phyloP scores from a whole-genome alignment of 2,329 filamentous ascomycete species.

The Xylariaceae sp. region DNA sequence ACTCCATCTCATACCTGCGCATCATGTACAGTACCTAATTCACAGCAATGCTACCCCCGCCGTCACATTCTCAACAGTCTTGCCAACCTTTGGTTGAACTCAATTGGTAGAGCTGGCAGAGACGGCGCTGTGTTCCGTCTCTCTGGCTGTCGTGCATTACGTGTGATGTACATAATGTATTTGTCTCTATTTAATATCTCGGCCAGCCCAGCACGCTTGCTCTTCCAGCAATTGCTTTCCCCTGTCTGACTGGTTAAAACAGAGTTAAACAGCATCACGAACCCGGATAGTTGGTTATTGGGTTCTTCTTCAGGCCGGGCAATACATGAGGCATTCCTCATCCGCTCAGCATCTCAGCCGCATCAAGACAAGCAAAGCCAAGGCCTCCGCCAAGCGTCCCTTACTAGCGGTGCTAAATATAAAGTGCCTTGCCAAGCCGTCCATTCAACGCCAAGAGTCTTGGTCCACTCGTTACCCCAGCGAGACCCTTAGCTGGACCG shows the following conservation, averaged over 20 bases:
- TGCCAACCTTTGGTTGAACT: neutral
- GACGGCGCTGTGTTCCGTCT: neutral
- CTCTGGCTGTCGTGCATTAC: neutral
- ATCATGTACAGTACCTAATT: neutral
- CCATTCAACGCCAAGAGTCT: conserved; percentile 13
- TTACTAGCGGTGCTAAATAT: neutral
- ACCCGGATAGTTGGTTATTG: neutral
- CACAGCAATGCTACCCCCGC: neutral
- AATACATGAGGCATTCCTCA: neutral
- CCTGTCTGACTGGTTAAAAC: neutral
- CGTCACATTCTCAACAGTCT: neutral
- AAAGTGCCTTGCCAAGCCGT: conserved; percentile 12
- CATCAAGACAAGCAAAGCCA: neutral
- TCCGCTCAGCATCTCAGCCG: neutral
- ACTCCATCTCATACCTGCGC: neutral
- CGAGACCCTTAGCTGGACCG: conserved; percentile 2
- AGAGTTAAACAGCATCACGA: neutral
- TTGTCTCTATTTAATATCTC: neutral
- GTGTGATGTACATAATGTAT: neutral
- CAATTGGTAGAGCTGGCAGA: neutral
- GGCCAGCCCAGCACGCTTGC: neutral
- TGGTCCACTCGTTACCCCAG: neutral
- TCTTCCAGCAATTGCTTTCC: neutral
- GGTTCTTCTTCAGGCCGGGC: neutral
- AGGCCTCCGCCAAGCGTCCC: neutral